A percentile compares a stretch with the other conserved stretches of the same genome.
These are phyloP conservation scores for Populus nigra DNA, from an alignment of 345 rosid genomes.

Conservation along the genomic window DNA sequence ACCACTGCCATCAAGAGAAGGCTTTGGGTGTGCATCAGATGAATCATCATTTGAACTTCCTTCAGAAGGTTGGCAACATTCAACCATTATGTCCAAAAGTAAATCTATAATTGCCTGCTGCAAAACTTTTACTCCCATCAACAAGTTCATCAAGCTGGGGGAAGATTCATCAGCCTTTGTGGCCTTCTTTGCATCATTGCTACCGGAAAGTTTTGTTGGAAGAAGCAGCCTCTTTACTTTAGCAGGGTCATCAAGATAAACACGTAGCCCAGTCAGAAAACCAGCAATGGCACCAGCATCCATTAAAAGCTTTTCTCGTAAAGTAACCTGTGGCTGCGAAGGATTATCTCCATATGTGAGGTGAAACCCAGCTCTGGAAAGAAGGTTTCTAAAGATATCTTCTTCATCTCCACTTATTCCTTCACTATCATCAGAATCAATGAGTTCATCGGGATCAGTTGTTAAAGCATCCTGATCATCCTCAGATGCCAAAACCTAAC, in stretches of 20 bases:
- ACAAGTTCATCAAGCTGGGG: constrained; percentile 97
- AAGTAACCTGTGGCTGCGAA: constrained; percentile 84
- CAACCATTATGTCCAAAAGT: constrained; percentile 93
- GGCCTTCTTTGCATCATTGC: constrained; percentile 70
- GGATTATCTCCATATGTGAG: constrained; percentile 87
- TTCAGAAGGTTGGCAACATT: constrained; percentile 95
- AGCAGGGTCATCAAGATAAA: constrained; percentile 93
- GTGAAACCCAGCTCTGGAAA: constrained; percentile 96
- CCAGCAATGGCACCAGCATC: constrained; percentile 99
- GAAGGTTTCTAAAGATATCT: constrained; percentile 94
- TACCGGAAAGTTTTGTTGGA: constrained; percentile 81
- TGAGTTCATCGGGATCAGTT: constrained; percentile 98
- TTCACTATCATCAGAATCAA: constrained; percentile 98
- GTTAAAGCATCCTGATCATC: constrained; percentile 98
- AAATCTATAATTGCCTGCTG: constrained; percentile 99
- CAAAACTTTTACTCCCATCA: constrained; percentile 98
- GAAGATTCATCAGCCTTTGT: constrained; percentile 73
- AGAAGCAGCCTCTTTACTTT: constrained; percentile 97
- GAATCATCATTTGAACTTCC: constrained; percentile 53
- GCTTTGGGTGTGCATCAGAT: constrained; percentile 45
- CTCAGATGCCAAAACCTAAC: constrained; percentile 91
- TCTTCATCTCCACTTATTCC: constrained; percentile 97
- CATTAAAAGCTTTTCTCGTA: constrained; percentile 92
- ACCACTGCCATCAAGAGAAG: constrained; percentile 47
- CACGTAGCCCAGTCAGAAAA: constrained; percentile 92